A percentile compares a stretch with the other conserved stretches of the same genome.
phyloP scores from a whole-genome alignment of 2,329 filamentous ascomycete genomes.

The Stachybotrys chlorohalonatus region DNA sequence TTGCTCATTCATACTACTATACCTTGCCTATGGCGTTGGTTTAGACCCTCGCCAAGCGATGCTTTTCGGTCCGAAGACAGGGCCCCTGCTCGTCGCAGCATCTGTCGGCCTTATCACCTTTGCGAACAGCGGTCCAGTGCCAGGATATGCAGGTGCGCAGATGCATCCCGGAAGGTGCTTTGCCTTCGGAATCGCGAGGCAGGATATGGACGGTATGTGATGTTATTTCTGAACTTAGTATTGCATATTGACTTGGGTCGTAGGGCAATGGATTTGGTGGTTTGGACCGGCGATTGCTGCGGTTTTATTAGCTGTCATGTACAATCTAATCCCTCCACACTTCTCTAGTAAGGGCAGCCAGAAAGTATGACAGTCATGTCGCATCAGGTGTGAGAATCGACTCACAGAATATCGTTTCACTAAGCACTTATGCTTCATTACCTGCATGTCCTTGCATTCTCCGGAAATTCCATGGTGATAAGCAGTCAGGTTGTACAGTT shows the following conservation, averaged over 20 bases:
- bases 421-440: too few relatives aligned
- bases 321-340: conserved; percentile 20
- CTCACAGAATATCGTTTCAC: too few relatives aligned
- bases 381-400: too few relatives aligned
- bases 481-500: too few relatives aligned
- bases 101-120: conserved; percentile 25
- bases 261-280: conserved; percentile 30
- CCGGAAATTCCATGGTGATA: too few relatives aligned
- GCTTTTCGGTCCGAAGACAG: conserved; percentile 38
- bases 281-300: conserved; percentile 20
- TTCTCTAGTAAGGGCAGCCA: conserved; percentile 2
- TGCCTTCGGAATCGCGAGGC: conserved; percentile 29
- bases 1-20: conserved; percentile 17
- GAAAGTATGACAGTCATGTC: neutral
- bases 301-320: conserved; percentile 15
- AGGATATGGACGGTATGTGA: conserved; percentile 10
- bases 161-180: conserved; percentile 37
- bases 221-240: neutral
- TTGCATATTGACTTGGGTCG: neutral
- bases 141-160: conserved; percentile 31
- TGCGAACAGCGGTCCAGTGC: conserved; percentile 25
- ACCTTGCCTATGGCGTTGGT: conserved; percentile 42
- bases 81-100: conserved; percentile 37
- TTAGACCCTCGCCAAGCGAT: conserved; percentile 41
- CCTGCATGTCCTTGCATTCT: too few relatives aligned